A percentile compares a stretch with the other conserved stretches of the same genome.
Conservation (phyloP, 179 eudicot species). For the Drosera spatulata region DNA sequence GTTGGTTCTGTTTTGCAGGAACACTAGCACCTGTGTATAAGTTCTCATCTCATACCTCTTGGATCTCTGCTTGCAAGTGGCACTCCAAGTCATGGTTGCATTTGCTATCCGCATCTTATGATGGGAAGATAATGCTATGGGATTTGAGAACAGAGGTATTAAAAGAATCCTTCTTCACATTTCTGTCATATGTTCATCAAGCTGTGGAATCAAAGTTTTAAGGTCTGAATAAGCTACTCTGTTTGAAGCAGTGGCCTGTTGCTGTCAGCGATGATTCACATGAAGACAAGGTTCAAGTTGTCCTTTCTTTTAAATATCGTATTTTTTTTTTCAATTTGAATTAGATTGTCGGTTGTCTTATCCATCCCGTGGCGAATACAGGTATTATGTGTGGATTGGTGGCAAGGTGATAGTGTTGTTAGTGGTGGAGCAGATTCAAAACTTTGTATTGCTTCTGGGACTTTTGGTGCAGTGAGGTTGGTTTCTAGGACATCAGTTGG, state of each 20-base stretch:
- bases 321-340: too few species aligned
- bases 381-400: constrained; percentile 94
- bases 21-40: constrained; percentile 73
- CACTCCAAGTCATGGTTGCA: constrained; percentile 78
- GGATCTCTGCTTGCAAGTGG: constrained; percentile 97
- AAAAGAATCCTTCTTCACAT: neutral
- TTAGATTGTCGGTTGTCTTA: too few species aligned
- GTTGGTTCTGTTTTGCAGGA: constrained; percentile 34
- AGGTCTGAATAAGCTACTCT: neutral
- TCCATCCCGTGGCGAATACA: constrained; percentile 9
- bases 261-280: constrained; percentile 75
- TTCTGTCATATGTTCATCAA: neutral
- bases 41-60: constrained; percentile 81
- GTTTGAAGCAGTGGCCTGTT: constrained; percentile 64
- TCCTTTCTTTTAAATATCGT: too few species aligned
- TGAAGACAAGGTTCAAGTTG: constrained; percentile 89
- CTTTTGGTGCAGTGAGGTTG: constrained; percentile 31
- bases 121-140: constrained; percentile 95
- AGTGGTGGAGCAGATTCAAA: constrained; percentile 92
- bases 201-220: neutral
- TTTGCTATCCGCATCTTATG: constrained; percentile 78
- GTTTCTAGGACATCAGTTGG: too few species aligned
- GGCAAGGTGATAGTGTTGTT: constrained; percentile 70
- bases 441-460: constrained; percentile 68
- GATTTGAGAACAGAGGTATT: constrained; percentile 91